A percentile compares a stretch with the other conserved stretches of the same genome.
Conservation (phyloP, 371 early-diverging fungal genomes). For the Lichtheimia hyalospora region DNA sequence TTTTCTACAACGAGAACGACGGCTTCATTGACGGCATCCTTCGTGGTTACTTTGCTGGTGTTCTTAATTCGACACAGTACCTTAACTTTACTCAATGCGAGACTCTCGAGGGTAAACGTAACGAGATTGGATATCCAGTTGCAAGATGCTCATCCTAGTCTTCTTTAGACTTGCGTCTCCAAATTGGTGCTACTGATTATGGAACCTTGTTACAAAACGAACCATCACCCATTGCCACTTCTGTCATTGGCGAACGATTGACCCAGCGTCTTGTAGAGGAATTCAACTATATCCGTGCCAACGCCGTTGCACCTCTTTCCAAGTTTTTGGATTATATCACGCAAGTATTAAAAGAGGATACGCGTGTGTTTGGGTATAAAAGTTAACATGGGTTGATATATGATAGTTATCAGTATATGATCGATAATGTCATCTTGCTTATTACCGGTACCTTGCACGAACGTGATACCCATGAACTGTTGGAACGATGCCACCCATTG, state of each 20-base stretch:
- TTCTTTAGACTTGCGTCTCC: constrained; percentile 61
- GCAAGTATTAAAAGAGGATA: constrained; percentile 45
- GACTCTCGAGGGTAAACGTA: constrained; percentile 86
- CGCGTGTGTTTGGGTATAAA: not conserved
- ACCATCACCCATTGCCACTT: constrained; percentile 93
- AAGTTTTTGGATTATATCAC: constrained; percentile 96
- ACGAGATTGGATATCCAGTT: not conserved
- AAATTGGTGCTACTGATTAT: constrained; percentile 95
- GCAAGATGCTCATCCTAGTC: not conserved
- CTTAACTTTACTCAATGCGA: constrained; percentile 96
- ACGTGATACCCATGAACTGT: constrained; percentile 94
- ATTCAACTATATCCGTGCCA: constrained; percentile 88
- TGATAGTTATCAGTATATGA: constrained; percentile 96
- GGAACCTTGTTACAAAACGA: constrained; percentile 93
- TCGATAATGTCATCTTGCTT: constrained; percentile 97
- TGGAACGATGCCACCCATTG: constrained; percentile 95
- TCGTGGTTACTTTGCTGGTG: constrained; percentile 90
- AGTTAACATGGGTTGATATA: not conserved
- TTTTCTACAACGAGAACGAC: constrained; percentile 84
- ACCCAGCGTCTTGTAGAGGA: constrained; percentile 90
- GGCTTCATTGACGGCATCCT: constrained; percentile 95
- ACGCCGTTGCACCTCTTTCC: constrained; percentile 81
- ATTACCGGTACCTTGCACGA: constrained; percentile 98
- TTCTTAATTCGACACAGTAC: constrained; percentile 83
- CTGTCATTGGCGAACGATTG: constrained; percentile 85